A percentile compares a stretch with the other conserved stretches of the same genome.
Evolutionary conservation across 768 basidiomycete genomes (phyloP).

Genomic region (Russula sp.): DNA sequence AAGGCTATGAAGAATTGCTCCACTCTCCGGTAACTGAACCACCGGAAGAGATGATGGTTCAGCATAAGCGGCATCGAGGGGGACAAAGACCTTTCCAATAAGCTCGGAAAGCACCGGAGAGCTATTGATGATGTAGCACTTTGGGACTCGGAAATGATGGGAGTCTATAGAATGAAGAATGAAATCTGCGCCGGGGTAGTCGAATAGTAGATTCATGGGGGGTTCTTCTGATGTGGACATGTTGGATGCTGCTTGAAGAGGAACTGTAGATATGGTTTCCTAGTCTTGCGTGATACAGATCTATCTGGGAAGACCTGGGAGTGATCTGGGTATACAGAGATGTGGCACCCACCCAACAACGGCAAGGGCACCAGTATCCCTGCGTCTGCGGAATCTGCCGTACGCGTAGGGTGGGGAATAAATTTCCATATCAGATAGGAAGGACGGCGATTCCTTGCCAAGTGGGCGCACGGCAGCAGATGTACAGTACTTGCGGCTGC

Average conservation of each 20-base stretch:
- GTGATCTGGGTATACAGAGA: too few relatives aligned
- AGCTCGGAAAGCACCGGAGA: slow-evolving; percentile 32
- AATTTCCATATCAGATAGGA: too few relatives aligned
- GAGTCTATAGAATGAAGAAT: slow-evolving; percentile 37
- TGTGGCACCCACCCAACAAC: too few relatives aligned
- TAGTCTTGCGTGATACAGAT: not conserved
- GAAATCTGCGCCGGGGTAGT: slow-evolving; percentile 34
- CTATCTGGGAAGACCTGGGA: too few relatives aligned
- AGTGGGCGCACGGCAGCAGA: too few relatives aligned
- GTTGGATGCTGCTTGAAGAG: not conserved
- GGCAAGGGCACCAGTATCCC: not conserved
- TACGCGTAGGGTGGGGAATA: not conserved
- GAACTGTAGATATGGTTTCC: not conserved
- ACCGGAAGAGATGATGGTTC: not conserved
- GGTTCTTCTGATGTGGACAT: not conserved
- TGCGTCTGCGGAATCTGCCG: too few relatives aligned
- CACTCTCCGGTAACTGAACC: not conserved
- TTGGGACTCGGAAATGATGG: slow-evolving; percentile 38
- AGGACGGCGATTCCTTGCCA: too few relatives aligned
- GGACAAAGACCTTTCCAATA: not conserved
- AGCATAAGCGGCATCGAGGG: not conserved
- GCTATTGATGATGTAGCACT: slow-evolving; percentile 35
- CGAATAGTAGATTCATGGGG: not conserved
- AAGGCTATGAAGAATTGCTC: not conserved
- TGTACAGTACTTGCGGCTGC: too few relatives aligned